A percentile compares a stretch with the other conserved stretches of the same genome.
Conservation (phyloP, 495 filamentous ascomycete species). For the Neurospora cerealis region DNA sequence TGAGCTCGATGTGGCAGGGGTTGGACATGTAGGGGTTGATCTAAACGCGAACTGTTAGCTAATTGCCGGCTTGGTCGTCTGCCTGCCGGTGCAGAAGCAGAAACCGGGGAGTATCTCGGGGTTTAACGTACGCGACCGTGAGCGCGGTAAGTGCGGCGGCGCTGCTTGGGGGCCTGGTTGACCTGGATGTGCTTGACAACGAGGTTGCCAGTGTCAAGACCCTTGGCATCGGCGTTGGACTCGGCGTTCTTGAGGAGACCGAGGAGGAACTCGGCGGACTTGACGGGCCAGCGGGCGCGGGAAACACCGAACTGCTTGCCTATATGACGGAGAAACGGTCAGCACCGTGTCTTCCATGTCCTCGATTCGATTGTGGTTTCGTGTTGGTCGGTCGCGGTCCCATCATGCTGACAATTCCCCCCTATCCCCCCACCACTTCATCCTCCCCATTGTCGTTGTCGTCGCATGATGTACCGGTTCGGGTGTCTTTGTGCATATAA, state of each 20-base stretch:
- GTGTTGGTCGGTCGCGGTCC: background rate
- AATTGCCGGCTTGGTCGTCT: background rate
- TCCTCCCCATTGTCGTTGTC: background rate
- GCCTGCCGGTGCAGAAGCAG: background rate
- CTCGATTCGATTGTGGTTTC: background rate
- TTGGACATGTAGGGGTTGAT: constrained; percentile 99
- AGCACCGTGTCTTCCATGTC: constrained; percentile 10
- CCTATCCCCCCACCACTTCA: background rate
- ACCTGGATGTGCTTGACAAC: constrained; percentile 99
- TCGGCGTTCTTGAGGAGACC: constrained; percentile 97
- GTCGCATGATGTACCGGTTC: background rate
- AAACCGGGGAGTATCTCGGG: background rate
- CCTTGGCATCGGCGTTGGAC: constrained; percentile 98
- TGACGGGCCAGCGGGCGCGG: constrained; percentile 96
- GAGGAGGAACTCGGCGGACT: constrained; percentile 96
- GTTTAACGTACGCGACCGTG: constrained; percentile 87
- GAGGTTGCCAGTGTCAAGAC: constrained; percentile 92
- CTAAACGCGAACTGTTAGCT: constrained; percentile 37
- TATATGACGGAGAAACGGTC: constrained; percentile 32
- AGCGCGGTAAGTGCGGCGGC: constrained; percentile 96
- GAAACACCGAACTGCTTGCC: constrained; percentile 97
- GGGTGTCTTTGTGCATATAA: background rate
- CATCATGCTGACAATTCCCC: background rate
- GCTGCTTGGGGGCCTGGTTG: constrained; percentile 98
- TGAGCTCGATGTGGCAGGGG: constrained; percentile 99